phyloP scores from a whole-genome alignment of 371 early-diverging fungal species.

The Dichotomocladium elegans region DNA sequence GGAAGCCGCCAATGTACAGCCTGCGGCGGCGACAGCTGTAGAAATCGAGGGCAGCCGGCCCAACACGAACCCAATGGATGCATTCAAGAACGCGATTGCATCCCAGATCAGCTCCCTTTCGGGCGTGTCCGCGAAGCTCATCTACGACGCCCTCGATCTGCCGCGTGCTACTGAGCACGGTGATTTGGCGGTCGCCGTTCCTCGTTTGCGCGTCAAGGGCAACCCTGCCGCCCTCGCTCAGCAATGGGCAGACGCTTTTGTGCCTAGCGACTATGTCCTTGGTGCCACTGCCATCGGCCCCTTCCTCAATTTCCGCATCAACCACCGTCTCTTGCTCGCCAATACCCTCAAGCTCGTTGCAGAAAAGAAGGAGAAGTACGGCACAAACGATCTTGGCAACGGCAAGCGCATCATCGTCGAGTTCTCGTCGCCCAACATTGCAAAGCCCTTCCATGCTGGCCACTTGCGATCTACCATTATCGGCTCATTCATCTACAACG shows the following conservation, averaged over 20 bases:
- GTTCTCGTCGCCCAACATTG: constrained; percentile 97
- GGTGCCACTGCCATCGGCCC: constrained; percentile 67
- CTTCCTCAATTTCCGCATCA: constrained; percentile 84
- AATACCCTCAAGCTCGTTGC: constrained; percentile 51
- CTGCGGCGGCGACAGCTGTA: constrained; percentile 19
- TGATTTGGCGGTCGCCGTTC: constrained; percentile 80
- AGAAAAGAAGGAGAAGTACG: constrained; percentile 51
- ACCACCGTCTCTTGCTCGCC: constrained; percentile 51
- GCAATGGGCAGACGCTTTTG: constrained; percentile 70
- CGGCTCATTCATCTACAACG: constrained; percentile 89
- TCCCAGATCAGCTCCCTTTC: constrained; percentile 40
- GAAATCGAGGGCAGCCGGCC: constrained; percentile 47
- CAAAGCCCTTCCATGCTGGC: constrained; percentile 99
- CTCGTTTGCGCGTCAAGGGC: constrained; percentile 83
- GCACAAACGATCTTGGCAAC: constrained; percentile 61
- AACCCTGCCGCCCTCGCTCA: constrained; percentile 78
- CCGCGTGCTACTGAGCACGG: constrained; percentile 67
- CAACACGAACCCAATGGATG: constrained; percentile 50
- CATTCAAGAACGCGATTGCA: constrained; percentile 55
- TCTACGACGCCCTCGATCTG: constrained; percentile 53
- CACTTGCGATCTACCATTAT: constrained; percentile 98
- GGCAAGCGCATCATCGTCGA: constrained; percentile 87
- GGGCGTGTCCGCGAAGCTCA: constrained; percentile 42
- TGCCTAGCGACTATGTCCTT: constrained; percentile 55
- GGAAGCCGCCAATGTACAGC: constrained; percentile 15